Conservation (phyloP, 176 grass and related monocot genomes). For the Alloteropsis semialata region DNA sequence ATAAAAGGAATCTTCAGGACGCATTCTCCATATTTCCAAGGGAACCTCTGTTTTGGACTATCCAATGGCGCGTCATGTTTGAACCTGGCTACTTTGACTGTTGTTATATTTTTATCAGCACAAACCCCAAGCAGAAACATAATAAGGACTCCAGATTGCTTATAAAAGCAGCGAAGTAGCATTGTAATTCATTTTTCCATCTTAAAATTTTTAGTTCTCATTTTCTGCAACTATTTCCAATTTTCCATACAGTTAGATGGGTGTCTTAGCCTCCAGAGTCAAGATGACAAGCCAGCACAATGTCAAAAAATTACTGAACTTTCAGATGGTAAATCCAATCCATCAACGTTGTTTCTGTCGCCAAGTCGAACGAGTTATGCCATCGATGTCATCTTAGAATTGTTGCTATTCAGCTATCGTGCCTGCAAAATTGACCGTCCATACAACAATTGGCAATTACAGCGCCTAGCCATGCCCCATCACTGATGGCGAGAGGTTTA, state of each 20-base stretch:
- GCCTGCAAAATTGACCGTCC: neutral
- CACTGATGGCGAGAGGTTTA: neutral
- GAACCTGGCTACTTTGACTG: neutral
- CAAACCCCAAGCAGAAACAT: neutral
- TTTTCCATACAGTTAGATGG: neutral
- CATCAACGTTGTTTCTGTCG: no score
- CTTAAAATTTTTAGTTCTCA: neutral
- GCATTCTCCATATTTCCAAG: neutral
- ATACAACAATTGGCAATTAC: neutral
- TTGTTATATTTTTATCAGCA: neutral
- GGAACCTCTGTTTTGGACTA: slow-evolving; percentile 19
- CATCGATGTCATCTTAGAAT: neutral
- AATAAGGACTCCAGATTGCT: neutral
- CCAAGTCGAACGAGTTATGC: neutral
- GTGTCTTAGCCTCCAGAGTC: neutral
- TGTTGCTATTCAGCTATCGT: neutral
- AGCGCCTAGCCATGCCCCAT: neutral
- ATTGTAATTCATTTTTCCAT: neutral
- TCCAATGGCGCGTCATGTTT: neutral
- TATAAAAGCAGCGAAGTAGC: neutral
- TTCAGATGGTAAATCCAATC: no score
- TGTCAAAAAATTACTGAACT: neutral
- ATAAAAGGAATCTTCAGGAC: neutral
- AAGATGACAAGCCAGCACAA: neutral
- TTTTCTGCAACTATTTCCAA: neutral